Evolutionary conservation across 352 stramenopile genomes (phyloP), one percentile per base, ranked within the genome.

Genomic region (Thalassiosira oceanica): DNA sequence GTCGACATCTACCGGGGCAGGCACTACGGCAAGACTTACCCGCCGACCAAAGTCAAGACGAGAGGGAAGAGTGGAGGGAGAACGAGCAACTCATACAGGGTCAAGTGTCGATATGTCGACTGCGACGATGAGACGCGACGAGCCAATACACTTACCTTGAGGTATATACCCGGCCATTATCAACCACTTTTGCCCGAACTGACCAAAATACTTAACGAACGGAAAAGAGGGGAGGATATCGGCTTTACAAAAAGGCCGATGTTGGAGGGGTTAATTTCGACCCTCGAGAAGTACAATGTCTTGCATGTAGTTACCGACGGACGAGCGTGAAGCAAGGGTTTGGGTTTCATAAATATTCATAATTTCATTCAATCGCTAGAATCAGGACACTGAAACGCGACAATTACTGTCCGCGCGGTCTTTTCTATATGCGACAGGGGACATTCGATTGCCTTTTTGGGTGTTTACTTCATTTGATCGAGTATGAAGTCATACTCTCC

Each of bases 291-390:
- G 26, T 58, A 56, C 27, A 66, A 67, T 10, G 67, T 83, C n/a
- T 62, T 83, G 21, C 66, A 78, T 48, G 76, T 85, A 3, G 61
- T 85, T 20, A 85, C 76, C 20, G 72, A 85, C 69, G 76, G 76
- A 6, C 63, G 58, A 23, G 69, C 42, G 24, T 70, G 24, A 63
- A 29, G n/a, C n/a, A n/a, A n/a, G n/a, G n/a, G n/a, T n/a, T n/a
- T 18, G 39, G n/a, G n/a, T n/a, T n/a, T n/a, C n/a, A n/a, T n/a
- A n/a, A n/a, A n/a, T n/a, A n/a, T n/a, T n/a, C n/a, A n/a, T n/a
- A n/a, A n/a, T n/a, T n/a, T n/a, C n/a, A n/a, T n/a, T n/a, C n/a
- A n/a, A n/a, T n/a, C n/a, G n/a, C n/a, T n/a, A n/a, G n/a, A n/a
- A n/a, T n/a, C n/a, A n/a, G n/a, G n/a, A n/a, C n/a, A n/a, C n/a